Conservation (phyloP, 2,329 filamentous ascomycete species). For the Colletotrichum falcatum region DNA sequence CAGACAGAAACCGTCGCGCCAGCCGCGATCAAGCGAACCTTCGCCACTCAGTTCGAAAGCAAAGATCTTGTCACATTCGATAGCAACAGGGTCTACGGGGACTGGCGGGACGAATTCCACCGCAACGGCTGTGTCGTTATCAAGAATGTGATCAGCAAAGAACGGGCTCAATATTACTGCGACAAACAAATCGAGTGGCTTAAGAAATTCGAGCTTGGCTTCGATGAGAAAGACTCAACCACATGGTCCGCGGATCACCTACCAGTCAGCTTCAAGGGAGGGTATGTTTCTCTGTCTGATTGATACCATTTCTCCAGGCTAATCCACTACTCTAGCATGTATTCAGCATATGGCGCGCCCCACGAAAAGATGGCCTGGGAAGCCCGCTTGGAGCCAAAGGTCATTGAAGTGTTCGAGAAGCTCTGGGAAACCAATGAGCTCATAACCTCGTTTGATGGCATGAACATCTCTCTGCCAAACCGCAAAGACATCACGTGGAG, state of each 20-base stretch:
- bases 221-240: conserved; percentile 51
- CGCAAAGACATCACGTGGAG: conserved; percentile 52
- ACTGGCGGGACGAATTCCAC: conserved; percentile 60
- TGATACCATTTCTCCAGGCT: neutral
- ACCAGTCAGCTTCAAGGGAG: conserved; percentile 56
- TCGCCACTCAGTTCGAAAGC: conserved; percentile 43
- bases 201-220: conserved; percentile 54
- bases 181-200: conserved; percentile 57
- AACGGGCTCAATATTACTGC: conserved; percentile 54
- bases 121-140: conserved; percentile 55
- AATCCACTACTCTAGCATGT: conserved; percentile 49
- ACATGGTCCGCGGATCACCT: conserved; percentile 59
- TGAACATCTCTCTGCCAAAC: conserved; percentile 58
- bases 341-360: conserved; percentile 51
- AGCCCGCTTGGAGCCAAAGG: conserved; percentile 54
- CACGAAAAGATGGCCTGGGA: conserved; percentile 61
- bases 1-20: conserved; percentile 30
- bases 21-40: conserved; percentile 30
- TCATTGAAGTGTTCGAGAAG: conserved; percentile 55
- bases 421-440: conserved; percentile 53
- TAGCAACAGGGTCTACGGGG: conserved; percentile 48
- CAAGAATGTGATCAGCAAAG: conserved; percentile 53
- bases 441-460: conserved; percentile 47
- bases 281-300: neutral
- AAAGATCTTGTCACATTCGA: conserved; percentile 45